Conservation (phyloP, 257 asterid species). For the Striga asiatica region DNA sequence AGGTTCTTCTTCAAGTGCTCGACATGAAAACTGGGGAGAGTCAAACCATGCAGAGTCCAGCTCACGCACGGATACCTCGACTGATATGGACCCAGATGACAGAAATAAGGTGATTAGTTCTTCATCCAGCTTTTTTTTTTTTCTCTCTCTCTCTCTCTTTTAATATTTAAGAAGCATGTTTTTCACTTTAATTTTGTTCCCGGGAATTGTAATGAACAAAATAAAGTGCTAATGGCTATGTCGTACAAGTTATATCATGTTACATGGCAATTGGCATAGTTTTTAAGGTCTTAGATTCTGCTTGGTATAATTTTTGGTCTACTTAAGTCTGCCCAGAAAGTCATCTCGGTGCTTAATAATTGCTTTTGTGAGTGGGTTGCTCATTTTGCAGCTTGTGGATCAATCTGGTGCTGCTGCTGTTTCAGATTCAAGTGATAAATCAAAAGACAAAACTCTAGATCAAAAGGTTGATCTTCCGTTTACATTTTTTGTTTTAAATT, state of each 20-base stretch:
- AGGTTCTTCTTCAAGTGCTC: constrained; percentile 33
- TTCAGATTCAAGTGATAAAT: constrained; percentile 68
- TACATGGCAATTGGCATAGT: no score
- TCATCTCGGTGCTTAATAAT: no score
- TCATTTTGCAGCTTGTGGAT: constrained; percentile 48
- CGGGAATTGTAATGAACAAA: no score
- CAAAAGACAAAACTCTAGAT: constrained; percentile 55
- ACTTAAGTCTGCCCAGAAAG: no score
- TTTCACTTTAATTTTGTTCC: no score
- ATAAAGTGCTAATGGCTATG: no score
- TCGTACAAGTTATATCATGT: no score
- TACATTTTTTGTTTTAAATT: not conserved
- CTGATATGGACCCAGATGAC: constrained; percentile 72
- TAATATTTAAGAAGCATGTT: no score
- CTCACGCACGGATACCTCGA: constrained; percentile 73
- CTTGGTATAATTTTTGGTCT: no score
- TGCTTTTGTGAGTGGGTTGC: constrained; percentile 12
- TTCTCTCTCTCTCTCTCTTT: constrained; percentile 58
- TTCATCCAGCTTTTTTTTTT: no score
- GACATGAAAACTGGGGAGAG: constrained; percentile 80
- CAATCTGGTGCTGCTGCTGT: constrained; percentile 36
- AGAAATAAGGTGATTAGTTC: constrained; percentile 48
- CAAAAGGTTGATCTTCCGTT: constrained; percentile 54
- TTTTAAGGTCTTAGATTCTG: no score
- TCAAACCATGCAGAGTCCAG: constrained; percentile 80